A percentile compares a stretch with the other conserved stretches of the same genome.
These are phyloP conservation scores for Beta macrorhiza DNA, from an alignment of 179 eudicot species.

Conservation along the genomic window DNA sequence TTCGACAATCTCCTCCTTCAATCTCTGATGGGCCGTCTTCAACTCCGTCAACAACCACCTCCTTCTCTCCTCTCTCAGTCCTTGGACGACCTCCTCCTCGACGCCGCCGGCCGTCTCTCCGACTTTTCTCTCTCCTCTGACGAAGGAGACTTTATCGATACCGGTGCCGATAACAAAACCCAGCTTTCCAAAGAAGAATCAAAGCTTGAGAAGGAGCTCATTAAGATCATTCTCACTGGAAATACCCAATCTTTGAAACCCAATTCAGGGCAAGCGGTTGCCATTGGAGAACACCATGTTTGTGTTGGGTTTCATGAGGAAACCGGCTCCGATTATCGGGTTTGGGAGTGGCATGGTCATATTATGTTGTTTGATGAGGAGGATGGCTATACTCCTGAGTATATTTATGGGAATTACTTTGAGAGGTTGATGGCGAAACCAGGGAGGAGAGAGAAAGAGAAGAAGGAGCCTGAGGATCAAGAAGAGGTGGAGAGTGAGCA, in stretches of 20 bases:
- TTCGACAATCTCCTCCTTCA: conserved; percentile 89
- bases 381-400: conserved; percentile 79
- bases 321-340: conserved; percentile 71
- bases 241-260: conserved; percentile 67
- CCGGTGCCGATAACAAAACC: conserved; percentile 24
- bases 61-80: conserved; percentile 42
- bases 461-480: conserved; percentile 26
- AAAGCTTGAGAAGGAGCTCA: conserved; percentile 67
- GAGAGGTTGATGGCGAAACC: conserved; percentile 42
- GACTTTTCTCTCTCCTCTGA: conserved; percentile 23
- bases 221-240: conserved; percentile 57
- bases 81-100: conserved; percentile 72
- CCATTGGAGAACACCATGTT: conserved; percentile 76
- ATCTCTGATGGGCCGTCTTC: conserved; percentile 66
- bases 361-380: conserved; percentile 90
- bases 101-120: conserved; percentile 37
- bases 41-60: conserved; percentile 43
- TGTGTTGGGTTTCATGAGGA: conserved; percentile 89
- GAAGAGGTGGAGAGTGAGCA: conserved; percentile 38
- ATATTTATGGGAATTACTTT: conserved; percentile 94
- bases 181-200: conserved; percentile 74
- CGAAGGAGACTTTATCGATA: conserved; percentile 28
- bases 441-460: conserved; percentile 1
- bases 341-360: conserved; percentile 99
- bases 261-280: conserved; percentile 87